Percentiles rank a stretch among this genome's conserved stretches.
Conservation (phyloP, 768 basidiomycete species). For the Calvatia gigantea region DNA sequence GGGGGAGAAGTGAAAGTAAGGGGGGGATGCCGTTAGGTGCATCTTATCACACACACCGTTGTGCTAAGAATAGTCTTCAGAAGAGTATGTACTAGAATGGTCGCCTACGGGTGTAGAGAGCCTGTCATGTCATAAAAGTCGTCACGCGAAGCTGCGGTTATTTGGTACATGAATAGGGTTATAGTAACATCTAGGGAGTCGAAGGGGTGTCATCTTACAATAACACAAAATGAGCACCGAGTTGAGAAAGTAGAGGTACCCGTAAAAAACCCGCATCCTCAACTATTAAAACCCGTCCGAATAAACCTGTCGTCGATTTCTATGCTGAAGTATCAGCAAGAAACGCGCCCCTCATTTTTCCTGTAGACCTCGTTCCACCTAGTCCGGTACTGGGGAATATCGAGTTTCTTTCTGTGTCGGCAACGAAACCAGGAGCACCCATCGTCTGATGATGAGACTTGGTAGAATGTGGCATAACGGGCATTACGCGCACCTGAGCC, state of each 20-base stretch:
- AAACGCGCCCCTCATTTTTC: background rate
- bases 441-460: background rate
- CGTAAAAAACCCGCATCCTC: background rate
- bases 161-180: background rate
- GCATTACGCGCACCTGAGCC: constrained; percentile 15
- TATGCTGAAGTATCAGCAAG: background rate
- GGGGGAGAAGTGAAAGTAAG: background rate
- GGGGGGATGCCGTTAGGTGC: background rate
- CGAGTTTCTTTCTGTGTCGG: background rate
- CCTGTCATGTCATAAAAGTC: background rate
- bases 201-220: too few species aligned
- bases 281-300: constrained; percentile 1
- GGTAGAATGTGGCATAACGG: background rate
- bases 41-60: background rate
- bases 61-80: background rate
- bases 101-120: background rate
- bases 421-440: too few species aligned
- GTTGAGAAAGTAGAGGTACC: background rate
- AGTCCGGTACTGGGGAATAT: constrained; percentile 12
- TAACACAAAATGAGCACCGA: too few species aligned
- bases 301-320: background rate
- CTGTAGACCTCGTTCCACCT: background rate
- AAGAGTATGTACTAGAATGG: background rate
- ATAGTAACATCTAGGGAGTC: background rate
- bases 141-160: background rate